Conservation (phyloP, 768 basidiomycete genomes). For the Melanogaster broomeanus region DNA sequence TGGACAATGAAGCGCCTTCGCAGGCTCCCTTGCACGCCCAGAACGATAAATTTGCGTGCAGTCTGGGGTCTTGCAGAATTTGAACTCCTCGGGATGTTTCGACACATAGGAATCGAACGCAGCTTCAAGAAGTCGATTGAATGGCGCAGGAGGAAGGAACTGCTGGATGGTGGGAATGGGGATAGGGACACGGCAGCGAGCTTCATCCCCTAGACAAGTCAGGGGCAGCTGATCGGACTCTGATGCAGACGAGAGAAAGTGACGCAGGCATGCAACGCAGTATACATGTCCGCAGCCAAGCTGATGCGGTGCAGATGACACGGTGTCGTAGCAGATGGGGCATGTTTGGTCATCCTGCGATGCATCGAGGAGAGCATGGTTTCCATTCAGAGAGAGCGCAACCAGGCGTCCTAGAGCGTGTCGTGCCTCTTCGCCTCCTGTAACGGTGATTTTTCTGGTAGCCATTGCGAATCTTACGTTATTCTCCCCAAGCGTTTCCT, state of each 20-base stretch:
- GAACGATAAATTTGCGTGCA: constrained; percentile 72
- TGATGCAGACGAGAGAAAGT: constrained; percentile 57
- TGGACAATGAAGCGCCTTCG: constrained; percentile 56
- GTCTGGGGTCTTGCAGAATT: constrained; percentile 78
- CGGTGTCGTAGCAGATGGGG: constrained; percentile 53
- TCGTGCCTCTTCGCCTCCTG: constrained; percentile 57
- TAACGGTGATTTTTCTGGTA: constrained; percentile 46
- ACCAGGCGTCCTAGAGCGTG: constrained; percentile 48
- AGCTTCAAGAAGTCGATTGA: constrained; percentile 55
- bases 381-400: constrained; percentile 38
- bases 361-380: neutral
- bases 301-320: constrained; percentile 44
- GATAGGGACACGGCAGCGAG: constrained; percentile 54
- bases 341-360: constrained; percentile 33
- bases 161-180: constrained; percentile 52
- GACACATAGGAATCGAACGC: constrained; percentile 61
- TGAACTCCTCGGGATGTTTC: constrained; percentile 57
- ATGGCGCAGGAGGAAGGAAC: constrained; percentile 51
- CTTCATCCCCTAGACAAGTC: constrained; percentile 66
- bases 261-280: constrained; percentile 61
- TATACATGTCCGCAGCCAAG: constrained; percentile 67
- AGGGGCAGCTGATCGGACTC: constrained; percentile 64
- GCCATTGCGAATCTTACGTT: constrained; percentile 48
- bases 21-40: constrained; percentile 39
- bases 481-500: constrained; percentile 55